Percentiles rank a stretch among this genome's conserved stretches.
These are phyloP conservation scores for Thymus mandschuricus DNA, from an alignment of 257 asterid species.

Conservation along the genomic window DNA sequence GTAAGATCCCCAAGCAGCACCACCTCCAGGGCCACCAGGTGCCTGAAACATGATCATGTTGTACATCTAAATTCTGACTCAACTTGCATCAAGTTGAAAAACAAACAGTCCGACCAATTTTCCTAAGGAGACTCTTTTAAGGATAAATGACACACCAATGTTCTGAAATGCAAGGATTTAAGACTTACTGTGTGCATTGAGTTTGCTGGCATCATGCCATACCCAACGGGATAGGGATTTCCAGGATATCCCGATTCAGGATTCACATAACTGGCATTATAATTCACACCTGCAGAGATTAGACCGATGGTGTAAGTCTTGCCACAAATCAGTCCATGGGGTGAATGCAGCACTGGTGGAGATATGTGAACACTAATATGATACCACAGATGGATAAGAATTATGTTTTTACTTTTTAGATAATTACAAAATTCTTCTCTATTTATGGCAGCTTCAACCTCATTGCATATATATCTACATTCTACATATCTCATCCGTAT, in stretches of 20 bases:
- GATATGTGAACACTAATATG: background rate
- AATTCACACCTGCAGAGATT: constrained; percentile 57
- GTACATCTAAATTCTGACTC: constrained; percentile 15
- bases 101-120: background rate
- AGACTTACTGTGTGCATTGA: constrained; percentile 63
- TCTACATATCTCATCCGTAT: background rate
- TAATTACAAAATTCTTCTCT: background rate
- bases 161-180: background rate
- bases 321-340: background rate
- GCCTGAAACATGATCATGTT: constrained; percentile 49
- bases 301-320: constrained; percentile 22
- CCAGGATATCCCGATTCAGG: constrained; percentile 63
- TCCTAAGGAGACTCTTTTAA: background rate
- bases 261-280: constrained; percentile 63
- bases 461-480: background rate
- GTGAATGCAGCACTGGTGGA: background rate
- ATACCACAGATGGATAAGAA: background rate
- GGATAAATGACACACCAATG: background rate
- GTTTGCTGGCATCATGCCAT: constrained; percentile 67
- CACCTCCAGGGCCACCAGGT: constrained; percentile 71
- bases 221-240: constrained; percentile 63
- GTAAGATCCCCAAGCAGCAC: constrained; percentile 74
- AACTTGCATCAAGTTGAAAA: background rate
- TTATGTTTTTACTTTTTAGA: too few species aligned
- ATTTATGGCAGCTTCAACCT: background rate